phyloP scores from a whole-genome alignment of 2,329 filamentous ascomycete species.

The Pseudogymnoascus sp. region DNA sequence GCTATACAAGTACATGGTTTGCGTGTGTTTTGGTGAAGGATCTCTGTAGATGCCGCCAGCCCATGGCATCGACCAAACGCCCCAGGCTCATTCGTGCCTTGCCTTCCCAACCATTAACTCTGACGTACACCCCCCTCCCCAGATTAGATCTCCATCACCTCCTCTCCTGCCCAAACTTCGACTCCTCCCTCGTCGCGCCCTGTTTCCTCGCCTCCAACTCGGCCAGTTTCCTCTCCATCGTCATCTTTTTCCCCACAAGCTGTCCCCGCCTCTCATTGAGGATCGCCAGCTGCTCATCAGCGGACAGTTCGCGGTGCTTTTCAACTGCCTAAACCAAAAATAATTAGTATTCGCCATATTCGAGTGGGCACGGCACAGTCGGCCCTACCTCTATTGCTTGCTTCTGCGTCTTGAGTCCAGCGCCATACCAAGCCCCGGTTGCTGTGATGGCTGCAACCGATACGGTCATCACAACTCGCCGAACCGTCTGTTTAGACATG shows the following conservation, averaged over 20 bases:
- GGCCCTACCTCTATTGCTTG: conserved; percentile 43
- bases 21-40: neutral
- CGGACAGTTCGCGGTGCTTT: conserved; percentile 41
- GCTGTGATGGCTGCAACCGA: conserved; percentile 49
- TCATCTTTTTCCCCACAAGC: conserved; percentile 43
- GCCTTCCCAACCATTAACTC: neutral
- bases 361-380: neutral
- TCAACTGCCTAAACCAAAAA: conserved; percentile 33
- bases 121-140: neutral
- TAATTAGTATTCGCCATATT: conserved; percentile 7
- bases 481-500: conserved; percentile 29
- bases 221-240: conserved; percentile 50
- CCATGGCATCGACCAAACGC: neutral
- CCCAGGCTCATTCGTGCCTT: neutral
- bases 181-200: conserved; percentile 33
- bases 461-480: conserved; percentile 46
- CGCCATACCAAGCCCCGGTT: conserved; percentile 52
- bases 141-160: conserved; percentile 12
- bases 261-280: conserved; percentile 44
- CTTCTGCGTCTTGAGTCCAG: conserved; percentile 47
- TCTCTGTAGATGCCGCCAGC: neutral
- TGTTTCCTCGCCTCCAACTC: conserved; percentile 38
- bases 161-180: conserved; percentile 28
- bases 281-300: conserved; percentile 47
- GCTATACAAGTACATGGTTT: neutral